phyloP scores from a whole-genome alignment of 1,284 basidiomycete genomes.

The Cryptococcus sp. region DNA sequence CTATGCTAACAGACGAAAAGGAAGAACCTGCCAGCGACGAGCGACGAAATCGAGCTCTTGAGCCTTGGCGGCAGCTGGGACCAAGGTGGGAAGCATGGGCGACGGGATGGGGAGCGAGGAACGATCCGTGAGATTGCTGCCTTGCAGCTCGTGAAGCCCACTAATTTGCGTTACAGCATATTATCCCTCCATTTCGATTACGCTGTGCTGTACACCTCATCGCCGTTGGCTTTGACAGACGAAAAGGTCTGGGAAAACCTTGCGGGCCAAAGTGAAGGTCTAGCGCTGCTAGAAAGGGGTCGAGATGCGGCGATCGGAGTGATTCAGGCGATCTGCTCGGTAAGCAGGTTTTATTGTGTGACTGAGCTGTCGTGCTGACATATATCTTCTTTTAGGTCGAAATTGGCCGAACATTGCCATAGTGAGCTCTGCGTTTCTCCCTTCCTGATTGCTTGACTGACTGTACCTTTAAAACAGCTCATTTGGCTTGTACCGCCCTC shows the following conservation, averaged over 20 bases:
- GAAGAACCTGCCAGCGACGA: constrained; percentile 15
- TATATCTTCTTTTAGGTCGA: constrained; percentile 30
- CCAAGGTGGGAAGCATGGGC: constrained; percentile 46
- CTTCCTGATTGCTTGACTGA: not conserved
- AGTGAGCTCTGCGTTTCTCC: constrained; percentile 25
- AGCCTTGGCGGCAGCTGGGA: constrained; percentile 35
- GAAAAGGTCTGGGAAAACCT: constrained; percentile 43
- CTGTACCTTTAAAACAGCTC: constrained; percentile 22
- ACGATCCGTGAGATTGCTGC: constrained; percentile 36
- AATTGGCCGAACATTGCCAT: constrained; percentile 47
- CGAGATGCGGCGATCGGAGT: constrained; percentile 49
- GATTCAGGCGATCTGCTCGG: constrained; percentile 42
- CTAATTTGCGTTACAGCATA: constrained; percentile 24
- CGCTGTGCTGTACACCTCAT: constrained; percentile 44
- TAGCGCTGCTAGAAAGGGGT: constrained; percentile 42
- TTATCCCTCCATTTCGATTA: constrained; percentile 48
- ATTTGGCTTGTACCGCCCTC: constrained; percentile 45
- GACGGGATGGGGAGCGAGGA: constrained; percentile 26
- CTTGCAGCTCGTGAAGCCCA: not conserved
- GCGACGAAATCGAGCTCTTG: constrained; percentile 18
- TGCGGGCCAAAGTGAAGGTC: constrained; percentile 38
- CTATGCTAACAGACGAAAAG: not conserved
- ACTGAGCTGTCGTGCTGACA: constrained; percentile 1
- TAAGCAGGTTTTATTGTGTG: constrained; percentile 14
- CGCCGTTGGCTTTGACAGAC: constrained; percentile 38